Evolutionary conservation across 83 land plant genomes (phyloP), one percentile per base, ranked within the genome.

Genomic region (Picea abies): DNA sequence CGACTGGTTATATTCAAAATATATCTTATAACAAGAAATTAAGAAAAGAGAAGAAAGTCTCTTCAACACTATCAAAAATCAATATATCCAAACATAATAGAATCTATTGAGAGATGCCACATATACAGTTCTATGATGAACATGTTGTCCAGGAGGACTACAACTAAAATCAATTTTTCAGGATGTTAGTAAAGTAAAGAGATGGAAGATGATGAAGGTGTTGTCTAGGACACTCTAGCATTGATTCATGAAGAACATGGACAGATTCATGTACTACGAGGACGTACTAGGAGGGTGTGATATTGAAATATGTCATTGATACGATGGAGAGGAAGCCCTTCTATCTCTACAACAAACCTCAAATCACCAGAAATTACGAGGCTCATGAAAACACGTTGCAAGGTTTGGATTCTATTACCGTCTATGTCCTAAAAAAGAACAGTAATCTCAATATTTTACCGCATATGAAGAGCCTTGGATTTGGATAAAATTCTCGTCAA

Each of bases 231-330:
- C 83, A 23, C 71, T 82, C 61, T 60, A 80, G 69, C 93, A 89
- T 83, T 93, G 96, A 82, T 93, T 93, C 89, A 84, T 26, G 22
- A 91, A 85, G 78, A 80, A 80, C 29, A 76, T 79, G 39, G 99
- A 95, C 63, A 98, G 95, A 23, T 91, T 81, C 61, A 81, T 97
- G 86, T 95, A 88, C 87, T 97, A 98, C 78, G 99, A 97, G 85
- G 91, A 83, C 6, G 41, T 84, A 88, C 87, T 97, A 98, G 78
- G 99, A 97, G 85, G 91, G 84, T 4, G 41, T 84, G 26, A 85
- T 72, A 32, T 94, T 97, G 9, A 84, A 92, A 80, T 95, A 97
- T 32, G 68, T 93, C 15, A 90, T 95, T 87, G 93, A 93, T 5
- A 3, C 77, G 10, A 90, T 87, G 69, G 98, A 94, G 78, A 80